Base-by-base conservation (phyloP, 495 filamentous ascomycete genomes). In the Penicillium ochrochloron region DNA sequence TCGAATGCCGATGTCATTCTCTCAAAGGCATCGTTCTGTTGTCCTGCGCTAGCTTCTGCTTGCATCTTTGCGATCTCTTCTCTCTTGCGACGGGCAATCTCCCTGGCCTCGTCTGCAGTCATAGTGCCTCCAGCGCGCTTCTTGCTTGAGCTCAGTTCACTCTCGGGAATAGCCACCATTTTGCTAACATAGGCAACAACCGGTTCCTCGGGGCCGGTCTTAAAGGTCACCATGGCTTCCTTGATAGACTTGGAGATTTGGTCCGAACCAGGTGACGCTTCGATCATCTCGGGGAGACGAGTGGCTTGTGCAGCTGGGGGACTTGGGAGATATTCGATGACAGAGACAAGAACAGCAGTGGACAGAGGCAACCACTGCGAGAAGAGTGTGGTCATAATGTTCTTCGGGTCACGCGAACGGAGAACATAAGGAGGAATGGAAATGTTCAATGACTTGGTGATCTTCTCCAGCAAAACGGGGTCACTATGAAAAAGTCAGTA, bases 161-260 rank as follows among this genome's bases (percentile, higher is more conserved):
- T 97, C 69, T 94, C 92, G 2, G 92, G 93, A 19, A 98, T 86
- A 1, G 95, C 93, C 23, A 97, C 91, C 94, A 99, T 96, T 76
- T 99, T 99, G 76, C 94, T 97, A 46, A 99, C 92, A 67, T 96
- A 99, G 11, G 93, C 95, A 8, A 98, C 92, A 3, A 96, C 88
- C 2, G 95, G 94, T 53, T 90, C 89, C 0, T 86, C 83, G 10
- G 83, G 76, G 1, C 76, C 77, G 5, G 85, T 86, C 66, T 90
- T 90, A 72, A 95, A 97, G 2, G 88, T 83, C 5, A 91, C 70
- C 88, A 98, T 93, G 10, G 95, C 93, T 21, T 89, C 82, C 62
- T 86, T 89, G 50, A 97, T 76, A 2, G 80, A 78, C 10, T 84
- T 78, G 58, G 90, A 87, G 21, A 98, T 83, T 62, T 86, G 81